These are phyloP conservation scores for Cordyceps sp. DNA, from an alignment of 2,329 filamentous ascomycete genomes.

Conservation along the genomic window DNA sequence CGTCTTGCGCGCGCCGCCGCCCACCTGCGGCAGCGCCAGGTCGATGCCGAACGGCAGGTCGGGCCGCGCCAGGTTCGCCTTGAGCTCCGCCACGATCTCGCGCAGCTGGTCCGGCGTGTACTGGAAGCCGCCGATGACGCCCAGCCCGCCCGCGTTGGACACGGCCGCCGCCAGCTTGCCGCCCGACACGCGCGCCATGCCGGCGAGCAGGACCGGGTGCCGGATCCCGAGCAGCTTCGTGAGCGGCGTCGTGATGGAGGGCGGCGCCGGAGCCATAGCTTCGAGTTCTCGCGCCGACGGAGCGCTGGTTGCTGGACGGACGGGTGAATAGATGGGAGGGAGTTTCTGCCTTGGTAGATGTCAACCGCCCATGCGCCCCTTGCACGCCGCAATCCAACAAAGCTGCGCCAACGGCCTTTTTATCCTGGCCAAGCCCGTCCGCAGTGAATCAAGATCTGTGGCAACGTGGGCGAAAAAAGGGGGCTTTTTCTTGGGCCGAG, in stretches of 20 bases:
- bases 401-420: no score
- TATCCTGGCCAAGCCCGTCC: no score
- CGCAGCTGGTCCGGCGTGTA: constrained; percentile 62
- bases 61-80: constrained; percentile 49
- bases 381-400: no score
- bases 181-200: constrained; percentile 78
- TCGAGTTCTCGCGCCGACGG: no score
- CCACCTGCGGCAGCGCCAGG: constrained; percentile 78
- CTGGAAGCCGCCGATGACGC: constrained; percentile 55
- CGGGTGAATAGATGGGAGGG: no score
- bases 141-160: constrained; percentile 74
- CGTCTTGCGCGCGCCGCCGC: constrained; percentile 67
- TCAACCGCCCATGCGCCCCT: no score
- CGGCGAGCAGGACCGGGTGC: constrained; percentile 81
- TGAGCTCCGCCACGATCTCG: constrained; percentile 72
- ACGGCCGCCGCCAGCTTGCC: constrained; percentile 69
- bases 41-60: constrained; percentile 79
- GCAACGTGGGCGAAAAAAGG: no score
- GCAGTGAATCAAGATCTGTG: no score
- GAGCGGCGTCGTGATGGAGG: constrained; percentile 63
- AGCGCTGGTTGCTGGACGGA: no score
- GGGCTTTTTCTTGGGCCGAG: no score
- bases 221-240: constrained; percentile 65
- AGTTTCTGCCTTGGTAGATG: no score
- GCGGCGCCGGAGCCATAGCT: constrained; percentile 7